phyloP scores from a whole-genome alignment of 2,329 filamentous ascomycete species.

The Myriosclerotinia duriaeana region DNA sequence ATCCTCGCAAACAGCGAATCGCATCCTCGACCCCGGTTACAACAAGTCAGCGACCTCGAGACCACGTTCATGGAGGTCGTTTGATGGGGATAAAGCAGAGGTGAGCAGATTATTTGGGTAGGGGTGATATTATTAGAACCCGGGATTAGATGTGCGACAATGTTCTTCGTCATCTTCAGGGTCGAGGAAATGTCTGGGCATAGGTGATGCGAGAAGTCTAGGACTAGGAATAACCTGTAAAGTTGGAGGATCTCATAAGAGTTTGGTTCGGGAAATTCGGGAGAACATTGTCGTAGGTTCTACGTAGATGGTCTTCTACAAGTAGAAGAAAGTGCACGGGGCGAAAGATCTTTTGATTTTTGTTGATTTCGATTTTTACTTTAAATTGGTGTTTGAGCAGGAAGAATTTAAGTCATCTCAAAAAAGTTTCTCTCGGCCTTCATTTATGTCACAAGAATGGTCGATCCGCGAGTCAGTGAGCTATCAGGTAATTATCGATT shows the following conservation, averaged over 20 bases:
- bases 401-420: not conserved
- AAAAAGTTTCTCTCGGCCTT: too few relatives aligned
- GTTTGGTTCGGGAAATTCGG: not conserved
- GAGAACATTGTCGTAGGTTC: not conserved
- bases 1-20: not conserved
- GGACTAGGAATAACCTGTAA: not conserved
- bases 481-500: too few relatives aligned
- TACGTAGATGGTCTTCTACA: not conserved
- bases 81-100: not conserved
- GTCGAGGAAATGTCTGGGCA: not conserved
- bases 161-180: not conserved
- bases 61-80: not conserved
- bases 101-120: not conserved
- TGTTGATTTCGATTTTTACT: not conserved
- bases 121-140: conserved; percentile 1
- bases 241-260: not conserved
- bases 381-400: not conserved
- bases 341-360: not conserved
- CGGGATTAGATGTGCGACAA: conserved; percentile 2
- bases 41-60: not conserved
- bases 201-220: not conserved
- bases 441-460: too few relatives aligned
- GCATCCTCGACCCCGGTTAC: not conserved
- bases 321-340: conserved; percentile 2
- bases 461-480: too few relatives aligned